A percentile compares a stretch with the other conserved stretches of the same genome.
These are phyloP conservation scores for Amorphotheca resinae DNA, from an alignment of 495 filamentous ascomycete species.

Conservation along the genomic window DNA sequence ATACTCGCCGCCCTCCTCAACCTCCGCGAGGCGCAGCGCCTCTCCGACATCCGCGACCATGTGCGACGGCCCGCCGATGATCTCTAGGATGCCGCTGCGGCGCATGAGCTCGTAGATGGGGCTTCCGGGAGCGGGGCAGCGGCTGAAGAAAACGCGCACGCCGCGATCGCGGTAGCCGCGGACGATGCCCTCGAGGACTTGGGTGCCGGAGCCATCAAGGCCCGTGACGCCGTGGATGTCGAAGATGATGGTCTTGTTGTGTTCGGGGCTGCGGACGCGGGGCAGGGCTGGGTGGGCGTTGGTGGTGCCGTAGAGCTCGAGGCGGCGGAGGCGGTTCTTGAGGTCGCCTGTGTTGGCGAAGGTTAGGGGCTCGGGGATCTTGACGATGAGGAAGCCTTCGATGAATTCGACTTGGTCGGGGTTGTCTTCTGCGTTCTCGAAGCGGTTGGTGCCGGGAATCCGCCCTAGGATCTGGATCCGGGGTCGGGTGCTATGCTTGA, in stretches of 20 bases:
- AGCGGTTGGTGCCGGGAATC: constrained; percentile 66
- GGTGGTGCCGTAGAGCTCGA: constrained; percentile 82
- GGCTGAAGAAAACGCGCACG: constrained; percentile 78
- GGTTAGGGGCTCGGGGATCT: constrained; percentile 91
- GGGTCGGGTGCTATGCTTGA: constrained; percentile 78
- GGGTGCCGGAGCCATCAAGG: constrained; percentile 84
- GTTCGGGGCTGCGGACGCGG: constrained; percentile 52
- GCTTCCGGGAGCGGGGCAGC: constrained; percentile 48
- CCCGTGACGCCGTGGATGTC: constrained; percentile 91
- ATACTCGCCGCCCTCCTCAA: constrained; percentile 30
- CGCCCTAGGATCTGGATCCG: constrained; percentile 96
- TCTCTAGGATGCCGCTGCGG: constrained; percentile 70
- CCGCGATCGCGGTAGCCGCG: constrained; percentile 56
- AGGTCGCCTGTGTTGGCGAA: constrained; percentile 95
- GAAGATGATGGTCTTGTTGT: constrained; percentile 86
- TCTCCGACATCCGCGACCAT: constrained; percentile 78
- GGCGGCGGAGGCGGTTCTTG: constrained; percentile 64
- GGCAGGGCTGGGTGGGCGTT: constrained; percentile 78
- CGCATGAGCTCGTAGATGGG: constrained; percentile 62
- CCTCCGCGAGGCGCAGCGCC: constrained; percentile 66
- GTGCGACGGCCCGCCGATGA: constrained; percentile 57
- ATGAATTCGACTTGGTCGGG: constrained; percentile 72
- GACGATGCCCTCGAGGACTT: constrained; percentile 86
- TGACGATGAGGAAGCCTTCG: constrained; percentile 86
- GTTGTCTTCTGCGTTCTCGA: constrained; percentile 79